Percentiles rank a stretch among this genome's conserved stretches.
Evolutionary conservation across 2,329 filamentous ascomycete genomes (phyloP).

Genomic region (Sclerotinia minor): DNA sequence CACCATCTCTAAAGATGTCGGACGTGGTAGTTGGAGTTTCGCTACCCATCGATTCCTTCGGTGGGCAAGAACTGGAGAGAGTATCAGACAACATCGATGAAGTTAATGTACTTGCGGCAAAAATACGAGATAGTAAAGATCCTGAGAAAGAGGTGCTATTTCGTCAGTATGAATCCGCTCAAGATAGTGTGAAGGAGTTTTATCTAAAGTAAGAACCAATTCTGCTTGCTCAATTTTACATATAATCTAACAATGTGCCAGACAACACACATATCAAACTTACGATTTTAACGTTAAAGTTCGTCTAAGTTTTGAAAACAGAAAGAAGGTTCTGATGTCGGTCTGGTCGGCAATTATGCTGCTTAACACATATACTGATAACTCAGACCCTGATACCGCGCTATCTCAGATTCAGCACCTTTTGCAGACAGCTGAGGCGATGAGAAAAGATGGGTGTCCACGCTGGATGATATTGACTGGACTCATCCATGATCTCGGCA

Average conservation of each 20-base stretch:
- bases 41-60: conserved; percentile 19
- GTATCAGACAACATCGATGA: conserved; percentile 52
- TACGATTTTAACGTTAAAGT: conserved; percentile 82
- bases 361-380: conserved; percentile 86
- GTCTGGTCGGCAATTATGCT: conserved; percentile 93
- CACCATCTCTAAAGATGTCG: not conserved
- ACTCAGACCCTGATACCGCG: conserved; percentile 85
- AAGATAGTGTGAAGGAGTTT: conserved; percentile 82
- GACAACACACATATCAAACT: conserved; percentile 68
- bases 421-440: conserved; percentile 84
- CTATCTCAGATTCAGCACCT: conserved; percentile 89
- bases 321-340: conserved; percentile 69
- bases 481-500: conserved; percentile 77
- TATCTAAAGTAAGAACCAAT: conserved; percentile 59
- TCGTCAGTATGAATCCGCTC: conserved; percentile 79
- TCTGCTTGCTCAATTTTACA: not conserved
- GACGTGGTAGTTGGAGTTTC: not conserved
- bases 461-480: conserved; percentile 80
- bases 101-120: conserved; percentile 54
- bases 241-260: conserved; percentile 7
- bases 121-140: conserved; percentile 57
- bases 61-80: conserved; percentile 45
- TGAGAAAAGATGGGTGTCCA: conserved; percentile 79
- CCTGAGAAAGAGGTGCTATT: conserved; percentile 74
- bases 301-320: conserved; percentile 67